phyloP scores from a whole-genome alignment of 768 basidiomycete genomes.

The Tephrocybe rancida region DNA sequence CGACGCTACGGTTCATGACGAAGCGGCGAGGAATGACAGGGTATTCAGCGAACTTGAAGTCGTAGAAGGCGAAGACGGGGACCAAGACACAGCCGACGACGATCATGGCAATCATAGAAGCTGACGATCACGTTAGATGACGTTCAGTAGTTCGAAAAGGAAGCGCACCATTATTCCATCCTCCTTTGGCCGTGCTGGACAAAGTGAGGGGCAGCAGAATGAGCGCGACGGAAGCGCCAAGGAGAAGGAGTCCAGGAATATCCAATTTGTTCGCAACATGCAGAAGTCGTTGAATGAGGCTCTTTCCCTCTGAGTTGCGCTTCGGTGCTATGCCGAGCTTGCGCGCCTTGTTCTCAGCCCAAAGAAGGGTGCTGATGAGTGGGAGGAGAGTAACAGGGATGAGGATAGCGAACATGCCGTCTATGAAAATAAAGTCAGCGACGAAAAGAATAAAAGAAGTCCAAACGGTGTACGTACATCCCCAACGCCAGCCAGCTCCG shows the following conservation, averaged over 20 bases:
- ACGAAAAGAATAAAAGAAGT: background rate
- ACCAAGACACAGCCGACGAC: conserved; percentile 46
- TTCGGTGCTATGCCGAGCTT: conserved; percentile 29
- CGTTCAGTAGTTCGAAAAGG: background rate
- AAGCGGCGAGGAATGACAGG: conserved; percentile 68
- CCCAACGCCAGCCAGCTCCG: conserved; percentile 65
- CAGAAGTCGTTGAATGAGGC: conserved; percentile 22
- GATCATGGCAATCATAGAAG: conserved; percentile 54
- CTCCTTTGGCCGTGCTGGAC: conserved; percentile 35
- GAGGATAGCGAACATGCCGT: conserved; percentile 61
- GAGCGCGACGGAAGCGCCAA: conserved; percentile 50
- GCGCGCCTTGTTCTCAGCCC: conserved; percentile 53
- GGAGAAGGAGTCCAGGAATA: conserved; percentile 49
- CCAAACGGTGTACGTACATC: conserved; percentile 46
- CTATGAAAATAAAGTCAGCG: conserved; percentile 24
- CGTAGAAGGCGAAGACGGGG: conserved; percentile 46
- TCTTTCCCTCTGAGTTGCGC: background rate
- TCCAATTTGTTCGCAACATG: conserved; percentile 41
- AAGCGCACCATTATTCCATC: conserved; percentile 49
- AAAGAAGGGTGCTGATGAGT: conserved; percentile 54
- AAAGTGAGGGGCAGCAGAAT: conserved; percentile 61
- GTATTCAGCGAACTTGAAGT: conserved; percentile 49
- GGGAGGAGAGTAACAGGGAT: conserved; percentile 52
- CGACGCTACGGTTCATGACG: conserved; percentile 56
- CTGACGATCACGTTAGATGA: conserved; percentile 27